Conservation (phyloP, 1,139 yeast species). For the Candida labiduridarum region DNA sequence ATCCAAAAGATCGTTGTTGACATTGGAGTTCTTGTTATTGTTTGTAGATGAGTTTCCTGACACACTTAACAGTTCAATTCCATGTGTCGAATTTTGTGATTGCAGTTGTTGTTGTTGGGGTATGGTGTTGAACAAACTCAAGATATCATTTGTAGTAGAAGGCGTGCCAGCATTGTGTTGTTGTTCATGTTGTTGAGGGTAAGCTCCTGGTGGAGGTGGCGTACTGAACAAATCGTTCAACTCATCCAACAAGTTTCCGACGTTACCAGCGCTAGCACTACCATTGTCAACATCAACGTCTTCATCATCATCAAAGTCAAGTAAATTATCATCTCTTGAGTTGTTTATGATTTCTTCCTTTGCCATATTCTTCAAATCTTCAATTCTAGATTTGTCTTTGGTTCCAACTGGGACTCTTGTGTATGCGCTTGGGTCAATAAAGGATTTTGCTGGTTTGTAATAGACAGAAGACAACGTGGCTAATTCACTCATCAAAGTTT, state of each 20-base stretch:
- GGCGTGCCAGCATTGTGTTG: slow-evolving; percentile 1
- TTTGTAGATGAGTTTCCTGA: slow-evolving; percentile 20
- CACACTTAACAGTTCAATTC: slow-evolving; percentile 23
- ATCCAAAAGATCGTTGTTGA: slow-evolving; percentile 56
- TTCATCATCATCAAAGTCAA: slow-evolving; percentile 78
- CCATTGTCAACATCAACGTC: slow-evolving; percentile 27
- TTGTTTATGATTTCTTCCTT: slow-evolving; percentile 72
- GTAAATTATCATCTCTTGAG: slow-evolving; percentile 75
- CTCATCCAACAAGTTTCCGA: slow-evolving; percentile 54
- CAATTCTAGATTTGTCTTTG: slow-evolving; percentile 39
- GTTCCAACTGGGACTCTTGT: slow-evolving; percentile 30
- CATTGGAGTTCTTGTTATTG: slow-evolving; percentile 16
- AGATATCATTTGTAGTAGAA: slow-evolving; percentile 41
- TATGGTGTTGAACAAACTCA: slow-evolving; percentile 40
- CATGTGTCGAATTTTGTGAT: slow-evolving; percentile 12
- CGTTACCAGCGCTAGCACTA: slow-evolving; percentile 16
- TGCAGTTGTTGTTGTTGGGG: slow-evolving; percentile 9
- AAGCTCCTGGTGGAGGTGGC: slow-evolving; percentile 19
- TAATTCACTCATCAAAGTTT: slow-evolving; percentile 70
- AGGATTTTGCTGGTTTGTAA: slow-evolving; percentile 77
- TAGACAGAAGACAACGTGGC: slow-evolving; percentile 89
- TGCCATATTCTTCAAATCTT: slow-evolving; percentile 78
- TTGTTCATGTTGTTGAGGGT: slow-evolving; percentile 8
- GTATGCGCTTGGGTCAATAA: slow-evolving; percentile 48
- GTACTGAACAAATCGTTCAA: slow-evolving; percentile 66